phyloP scores from a whole-genome alignment of 495 filamentous ascomycete species.

The Xylaria longipes region DNA sequence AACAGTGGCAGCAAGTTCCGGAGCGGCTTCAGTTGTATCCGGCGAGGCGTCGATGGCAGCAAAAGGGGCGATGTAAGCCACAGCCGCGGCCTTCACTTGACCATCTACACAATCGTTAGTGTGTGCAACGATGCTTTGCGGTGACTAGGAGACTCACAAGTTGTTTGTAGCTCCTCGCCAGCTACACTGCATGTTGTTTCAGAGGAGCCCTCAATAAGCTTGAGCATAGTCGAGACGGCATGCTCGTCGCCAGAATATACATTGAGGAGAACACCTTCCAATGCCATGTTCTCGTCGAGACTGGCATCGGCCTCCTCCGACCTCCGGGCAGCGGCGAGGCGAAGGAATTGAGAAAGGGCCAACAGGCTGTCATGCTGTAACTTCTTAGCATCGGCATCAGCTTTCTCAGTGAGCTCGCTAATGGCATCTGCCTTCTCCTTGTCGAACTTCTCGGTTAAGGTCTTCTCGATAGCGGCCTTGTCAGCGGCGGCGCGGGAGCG shows the following conservation, averaged over 20 bases:
- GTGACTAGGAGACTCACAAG: conserved; percentile 65
- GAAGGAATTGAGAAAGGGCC: conserved; percentile 78
- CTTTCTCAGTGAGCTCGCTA: conserved; percentile 60
- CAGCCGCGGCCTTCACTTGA: conserved; percentile 68
- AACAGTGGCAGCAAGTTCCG: conserved; percentile 49
- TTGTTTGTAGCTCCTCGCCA: conserved; percentile 68
- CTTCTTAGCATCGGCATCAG: conserved; percentile 61
- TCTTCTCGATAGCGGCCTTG: conserved; percentile 74
- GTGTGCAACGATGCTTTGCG: neutral
- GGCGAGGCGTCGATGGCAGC: conserved; percentile 49
- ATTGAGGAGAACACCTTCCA: conserved; percentile 86
- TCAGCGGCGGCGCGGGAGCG: conserved; percentile 69
- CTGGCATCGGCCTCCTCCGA: conserved; percentile 66
- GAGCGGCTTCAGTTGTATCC: conserved; percentile 43
- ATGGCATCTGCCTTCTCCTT: conserved; percentile 69
- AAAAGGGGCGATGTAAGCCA: conserved; percentile 54
- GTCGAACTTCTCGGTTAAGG: conserved; percentile 72
- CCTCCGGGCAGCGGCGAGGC: conserved; percentile 75
- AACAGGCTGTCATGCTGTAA: conserved; percentile 64
- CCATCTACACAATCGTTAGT: conserved; percentile 59
- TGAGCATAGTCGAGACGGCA: conserved; percentile 82
- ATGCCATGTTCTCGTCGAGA: conserved; percentile 76
- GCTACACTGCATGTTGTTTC: conserved; percentile 72
- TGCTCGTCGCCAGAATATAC: conserved; percentile 86
- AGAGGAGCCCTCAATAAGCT: conserved; percentile 79